Conservation (phyloP, 2,329 filamentous ascomycete genomes). For the Verticillium tricorpus region DNA sequence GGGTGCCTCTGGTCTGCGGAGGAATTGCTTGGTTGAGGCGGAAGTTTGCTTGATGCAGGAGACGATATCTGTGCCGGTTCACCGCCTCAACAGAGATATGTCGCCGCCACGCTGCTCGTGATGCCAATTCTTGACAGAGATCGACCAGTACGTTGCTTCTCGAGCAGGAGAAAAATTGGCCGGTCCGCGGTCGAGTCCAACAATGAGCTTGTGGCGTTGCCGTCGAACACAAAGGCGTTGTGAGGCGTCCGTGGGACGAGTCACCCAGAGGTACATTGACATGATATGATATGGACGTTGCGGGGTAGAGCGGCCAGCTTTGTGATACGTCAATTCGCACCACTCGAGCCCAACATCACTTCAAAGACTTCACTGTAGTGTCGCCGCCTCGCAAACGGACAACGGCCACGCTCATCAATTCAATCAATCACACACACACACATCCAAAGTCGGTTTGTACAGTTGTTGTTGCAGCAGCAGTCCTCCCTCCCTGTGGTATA, state of each 20-base stretch:
- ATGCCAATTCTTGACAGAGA: background rate
- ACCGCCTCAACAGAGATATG: background rate
- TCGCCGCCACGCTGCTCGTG: background rate
- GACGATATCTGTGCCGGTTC: background rate
- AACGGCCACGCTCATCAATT: background rate
- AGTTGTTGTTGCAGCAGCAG: background rate
- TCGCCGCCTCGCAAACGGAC: background rate
- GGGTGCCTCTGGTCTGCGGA: background rate
- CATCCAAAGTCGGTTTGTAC: background rate
- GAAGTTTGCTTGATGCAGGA: background rate
- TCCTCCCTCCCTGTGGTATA: background rate
- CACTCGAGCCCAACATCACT: background rate
- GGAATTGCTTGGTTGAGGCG: background rate
- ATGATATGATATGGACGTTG: background rate
- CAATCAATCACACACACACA: background rate
- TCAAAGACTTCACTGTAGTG: background rate
- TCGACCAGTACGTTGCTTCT: background rate
- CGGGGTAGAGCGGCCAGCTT: background rate
- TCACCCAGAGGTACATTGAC: background rate
- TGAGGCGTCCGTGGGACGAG: background rate
- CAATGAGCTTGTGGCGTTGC: background rate
- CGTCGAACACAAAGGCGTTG: background rate
- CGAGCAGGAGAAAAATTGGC: no score
- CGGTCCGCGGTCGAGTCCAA: background rate
- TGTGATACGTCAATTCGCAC: slow-evolving; percentile 1